Base-by-base conservation (phyloP, 768 basidiomycete species). In the Naematelia aurantialba region DNA sequence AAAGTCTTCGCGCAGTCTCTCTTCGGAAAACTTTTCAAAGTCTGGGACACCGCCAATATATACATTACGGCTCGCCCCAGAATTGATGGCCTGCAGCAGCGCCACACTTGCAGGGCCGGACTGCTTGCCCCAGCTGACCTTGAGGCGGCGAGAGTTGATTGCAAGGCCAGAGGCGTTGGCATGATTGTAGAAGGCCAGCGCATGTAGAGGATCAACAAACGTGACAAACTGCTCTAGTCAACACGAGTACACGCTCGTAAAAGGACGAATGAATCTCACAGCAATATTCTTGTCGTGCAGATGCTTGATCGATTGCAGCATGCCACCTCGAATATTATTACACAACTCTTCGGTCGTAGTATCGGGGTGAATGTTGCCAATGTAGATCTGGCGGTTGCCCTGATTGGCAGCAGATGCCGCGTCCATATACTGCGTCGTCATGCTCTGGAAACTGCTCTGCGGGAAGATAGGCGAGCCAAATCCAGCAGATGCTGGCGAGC, bases 41-140 rank as follows among this genome's bases (percentile, higher is more conserved):
- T 99, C 94, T 70, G 93, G 90, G 45, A 99, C 86, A 69, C 88
- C 89, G 5, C 93, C 93, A 50, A 97, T 85, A 78, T 97, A 99
- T 51, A 99, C 93, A 73, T 98, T 99, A 58, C 96, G 83, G 13
- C 91, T 96, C 1, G 94, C 91, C 19, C 96, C 96, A 0, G 86
- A 83, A 74, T 93, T 89, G 1, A 99, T 89, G 0, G 91, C 89
- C 62, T 93, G 82, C 26, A 90, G 88, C 39, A 96, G 82, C 1
- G 86, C 83, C 14, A 92, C 88, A 17, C 87, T 83, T 14, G 94
- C 81, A 17, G 91, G 87, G 4, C 91, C 92, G 14, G 90, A 87
- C 72, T 89, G 89, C 83, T 94, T 98, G 58, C 94, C 94, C 96
- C 94, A 99, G 48, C 94, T 93, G 67, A 97, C 85, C 81, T 97